phyloP scores from a whole-genome alignment of 352 stramenopile species.

The Plasmopara halstedii region DNA sequence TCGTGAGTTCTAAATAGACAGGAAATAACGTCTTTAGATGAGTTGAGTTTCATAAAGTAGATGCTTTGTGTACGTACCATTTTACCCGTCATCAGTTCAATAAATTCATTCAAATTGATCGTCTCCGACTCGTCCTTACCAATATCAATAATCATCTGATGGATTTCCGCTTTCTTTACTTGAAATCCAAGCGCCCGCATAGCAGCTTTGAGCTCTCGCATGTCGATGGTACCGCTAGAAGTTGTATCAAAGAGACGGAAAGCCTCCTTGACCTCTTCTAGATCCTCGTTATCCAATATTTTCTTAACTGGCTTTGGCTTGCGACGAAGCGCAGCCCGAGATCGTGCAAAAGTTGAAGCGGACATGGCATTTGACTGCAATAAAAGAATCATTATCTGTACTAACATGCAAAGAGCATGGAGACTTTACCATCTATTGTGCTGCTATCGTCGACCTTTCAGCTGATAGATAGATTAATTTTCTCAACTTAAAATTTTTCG shows the following conservation, averaged over 20 bases:
- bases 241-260: constrained; percentile 94
- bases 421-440: neutral
- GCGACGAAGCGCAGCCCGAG: constrained; percentile 43
- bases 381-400: neutral
- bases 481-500: neutral
- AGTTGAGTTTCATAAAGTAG: too few species aligned
- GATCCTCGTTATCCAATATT: constrained; percentile 86
- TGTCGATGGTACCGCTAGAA: constrained; percentile 86
- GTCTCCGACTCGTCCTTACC: constrained; percentile 89
- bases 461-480: neutral
- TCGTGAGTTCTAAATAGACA: constrained; percentile 34
- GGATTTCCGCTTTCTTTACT: constrained; percentile 90
- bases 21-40: neutral
- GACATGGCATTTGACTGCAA: constrained; percentile 41
- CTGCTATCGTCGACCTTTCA: neutral
- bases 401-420: neutral
- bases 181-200: constrained; percentile 93
- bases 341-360: constrained; percentile 55
- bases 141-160: constrained; percentile 90
- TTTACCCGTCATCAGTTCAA: constrained; percentile 93
- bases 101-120: constrained; percentile 91
- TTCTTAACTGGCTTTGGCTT: constrained; percentile 65
- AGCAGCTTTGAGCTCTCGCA: constrained; percentile 91
- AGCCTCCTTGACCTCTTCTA: constrained; percentile 92
- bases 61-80: constrained; percentile 35